Percentiles rank a stretch among this genome's conserved stretches.
phyloP scores from a whole-genome alignment of 257 asterid genomes.

The Nicotiana obtusifolia region DNA sequence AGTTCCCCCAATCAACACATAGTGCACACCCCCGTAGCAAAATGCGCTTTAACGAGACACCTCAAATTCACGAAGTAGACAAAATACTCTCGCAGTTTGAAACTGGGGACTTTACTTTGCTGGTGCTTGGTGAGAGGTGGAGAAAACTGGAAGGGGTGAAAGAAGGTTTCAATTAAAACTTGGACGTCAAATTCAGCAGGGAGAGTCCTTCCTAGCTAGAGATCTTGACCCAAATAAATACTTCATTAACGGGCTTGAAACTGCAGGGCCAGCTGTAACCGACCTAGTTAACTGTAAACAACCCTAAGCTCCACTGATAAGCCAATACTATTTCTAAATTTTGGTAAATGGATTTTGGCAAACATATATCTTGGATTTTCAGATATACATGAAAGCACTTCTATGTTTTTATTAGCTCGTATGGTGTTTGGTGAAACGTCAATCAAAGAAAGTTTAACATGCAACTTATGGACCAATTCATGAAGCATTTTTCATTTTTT shows the following conservation, averaged over 20 bases:
- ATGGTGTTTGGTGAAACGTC: neutral
- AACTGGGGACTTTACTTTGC: neutral
- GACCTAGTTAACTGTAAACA: no score
- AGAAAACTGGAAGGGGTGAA: neutral
- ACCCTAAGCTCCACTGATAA: no score
- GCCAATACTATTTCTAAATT: neutral
- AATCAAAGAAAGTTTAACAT: neutral
- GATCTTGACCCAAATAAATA: neutral
- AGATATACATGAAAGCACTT: neutral
- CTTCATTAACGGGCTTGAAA: no score
- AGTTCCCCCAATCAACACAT: neutral
- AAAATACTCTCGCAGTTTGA: neutral
- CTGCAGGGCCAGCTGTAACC: no score
- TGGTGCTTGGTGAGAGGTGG: neutral
- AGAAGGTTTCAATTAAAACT: neutral
- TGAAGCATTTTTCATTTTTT: neutral
- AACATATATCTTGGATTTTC: neutral
- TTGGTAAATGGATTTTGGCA: neutral
- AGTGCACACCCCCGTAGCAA: neutral
- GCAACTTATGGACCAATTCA: neutral
- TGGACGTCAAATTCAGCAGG: neutral
- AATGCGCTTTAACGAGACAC: neutral
- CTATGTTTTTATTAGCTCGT: neutral
- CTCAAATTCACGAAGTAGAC: neutral
- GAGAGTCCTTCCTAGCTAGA: neutral